Base-by-base conservation (phyloP, 352 stramenopile genomes). In the Pythium guiyangense region DNA sequence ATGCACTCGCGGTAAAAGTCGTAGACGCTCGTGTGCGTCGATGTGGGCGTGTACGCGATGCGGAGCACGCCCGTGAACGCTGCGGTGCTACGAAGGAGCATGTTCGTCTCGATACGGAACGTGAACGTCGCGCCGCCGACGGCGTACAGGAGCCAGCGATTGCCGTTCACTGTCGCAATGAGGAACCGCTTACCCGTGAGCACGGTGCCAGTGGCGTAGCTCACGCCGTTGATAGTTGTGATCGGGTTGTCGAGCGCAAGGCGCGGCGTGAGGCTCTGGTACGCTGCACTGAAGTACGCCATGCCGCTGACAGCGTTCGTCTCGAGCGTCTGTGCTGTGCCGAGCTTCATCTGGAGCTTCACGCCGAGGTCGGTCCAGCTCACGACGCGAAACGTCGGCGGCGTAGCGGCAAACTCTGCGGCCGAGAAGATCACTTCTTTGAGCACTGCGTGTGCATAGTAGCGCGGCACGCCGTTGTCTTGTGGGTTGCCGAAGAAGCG, bases 361-460 rank as follows among this genome's bases (percentile, higher is more conserved):
- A 89, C 82, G 12, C 83, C 79, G 3, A 87, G 54, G 52, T 93
- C 83, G 3, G 71, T 75, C 83, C 83, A 93, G 47, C 72, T 72
- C 10, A 63, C 66, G 26, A 92, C 72, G 4, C 75, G 66, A 48
- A 87, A 77, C 18, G 62, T 69, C 2, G 77, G 77, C 20, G 64
- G 62, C 1, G 62, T 69, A 6, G 59, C 59, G 1, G 57, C 43
- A 42, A 90, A 88, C 55, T 92, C 83, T 26, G 52, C 66, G 0
- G 80, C 80, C 4, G 73, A 83, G 49, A 90, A 60, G 31, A 77
- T 55, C 12, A 91, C 66, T 48, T 93, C 80, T 29, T 88, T 88
- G 39, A 74, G 69, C 35, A 75, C 68, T 0, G 73, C 60, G 58
- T 92, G 81, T 1, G 64, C 76, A 49, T 89, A 92, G 60, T 77